Evolutionary conservation across 1,284 basidiomycete species (phyloP).

Genomic region (Cryptococcus sp.): DNA sequence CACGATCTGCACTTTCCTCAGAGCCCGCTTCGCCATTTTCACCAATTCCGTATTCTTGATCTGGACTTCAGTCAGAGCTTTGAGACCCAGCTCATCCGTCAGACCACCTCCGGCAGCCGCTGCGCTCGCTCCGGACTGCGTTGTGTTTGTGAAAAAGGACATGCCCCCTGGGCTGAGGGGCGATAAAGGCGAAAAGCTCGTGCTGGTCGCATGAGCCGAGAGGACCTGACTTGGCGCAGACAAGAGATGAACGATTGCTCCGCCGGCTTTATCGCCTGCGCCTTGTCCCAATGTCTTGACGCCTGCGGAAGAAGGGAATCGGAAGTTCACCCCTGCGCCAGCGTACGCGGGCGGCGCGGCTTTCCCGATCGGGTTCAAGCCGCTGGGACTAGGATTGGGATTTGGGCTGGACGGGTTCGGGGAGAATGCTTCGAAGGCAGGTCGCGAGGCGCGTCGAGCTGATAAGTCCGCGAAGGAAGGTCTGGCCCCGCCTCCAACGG

Average conservation of each 20-base stretch:
- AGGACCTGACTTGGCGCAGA: conserved; percentile 33
- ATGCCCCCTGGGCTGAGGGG: conserved; percentile 1
- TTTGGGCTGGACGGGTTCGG: no score
- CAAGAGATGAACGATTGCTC: conserved; percentile 43
- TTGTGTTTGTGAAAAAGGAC: background rate
- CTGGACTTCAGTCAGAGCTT: background rate
- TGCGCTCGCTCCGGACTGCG: no score
- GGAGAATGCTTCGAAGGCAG: conserved; percentile 33
- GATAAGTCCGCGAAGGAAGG: conserved; percentile 41
- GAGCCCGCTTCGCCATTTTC: conserved; percentile 23
- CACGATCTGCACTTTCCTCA: conserved; percentile 24
- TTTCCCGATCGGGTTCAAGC: background rate
- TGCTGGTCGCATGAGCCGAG: conserved; percentile 19
- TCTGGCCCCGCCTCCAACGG: conserved; percentile 12
- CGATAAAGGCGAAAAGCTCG: conserved; percentile 16
- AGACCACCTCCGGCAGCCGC: background rate
- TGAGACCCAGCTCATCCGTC: background rate
- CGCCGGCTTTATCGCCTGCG: conserved; percentile 20
- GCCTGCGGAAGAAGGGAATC: conserved; percentile 41
- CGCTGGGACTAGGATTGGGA: background rate
- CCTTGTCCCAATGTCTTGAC: conserved; percentile 14
- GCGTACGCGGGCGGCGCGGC: background rate
- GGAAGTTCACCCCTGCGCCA: conserved; percentile 19
- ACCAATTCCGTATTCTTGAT: conserved; percentile 8
- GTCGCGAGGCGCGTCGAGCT: conserved; percentile 34